Percentiles rank a stretch among this genome's conserved stretches.
Evolutionary conservation across 2,329 filamentous ascomycete genomes (phyloP).

Genomic region (Paraphaeosphaeria minitans): DNA sequence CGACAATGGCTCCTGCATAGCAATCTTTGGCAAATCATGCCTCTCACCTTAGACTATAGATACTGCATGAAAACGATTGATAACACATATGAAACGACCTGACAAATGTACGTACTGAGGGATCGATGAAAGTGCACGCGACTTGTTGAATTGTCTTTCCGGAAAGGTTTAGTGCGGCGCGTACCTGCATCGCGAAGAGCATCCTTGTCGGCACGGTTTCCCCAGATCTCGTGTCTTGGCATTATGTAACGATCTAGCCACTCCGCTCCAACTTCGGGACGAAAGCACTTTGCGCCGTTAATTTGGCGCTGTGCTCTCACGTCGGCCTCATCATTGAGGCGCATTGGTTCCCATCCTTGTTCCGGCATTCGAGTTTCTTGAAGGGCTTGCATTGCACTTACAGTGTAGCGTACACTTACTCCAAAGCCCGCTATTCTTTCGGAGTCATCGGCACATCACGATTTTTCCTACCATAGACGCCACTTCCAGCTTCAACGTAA

Average conservation of each 20-base stretch:
- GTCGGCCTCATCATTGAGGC: neutral
- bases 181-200: conserved; percentile 13
- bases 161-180: neutral
- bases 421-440: neutral
- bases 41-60: conserved; percentile 2
- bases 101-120: neutral
- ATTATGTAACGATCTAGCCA: conserved; percentile 15
- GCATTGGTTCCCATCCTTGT: neutral
- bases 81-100: neutral
- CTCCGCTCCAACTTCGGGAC: conserved; percentile 11
- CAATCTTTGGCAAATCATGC: neutral
- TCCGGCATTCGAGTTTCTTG: neutral
- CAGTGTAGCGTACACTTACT: neutral
- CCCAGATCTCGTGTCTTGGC: conserved; percentile 16
- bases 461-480: neutral
- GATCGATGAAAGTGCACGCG: neutral
- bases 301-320: neutral
- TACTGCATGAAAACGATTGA: conserved; percentile 10
- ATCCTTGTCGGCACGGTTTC: neutral
- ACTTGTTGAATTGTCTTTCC: neutral
- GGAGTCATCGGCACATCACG: neutral
- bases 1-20: neutral
- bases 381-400: neutral
- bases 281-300: conserved; percentile 4
- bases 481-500: neutral